A percentile compares a stretch with the other conserved stretches of the same genome.
phyloP scores from a whole-genome alignment of 257 asterid species.

The Solanum pinnatisectum region DNA sequence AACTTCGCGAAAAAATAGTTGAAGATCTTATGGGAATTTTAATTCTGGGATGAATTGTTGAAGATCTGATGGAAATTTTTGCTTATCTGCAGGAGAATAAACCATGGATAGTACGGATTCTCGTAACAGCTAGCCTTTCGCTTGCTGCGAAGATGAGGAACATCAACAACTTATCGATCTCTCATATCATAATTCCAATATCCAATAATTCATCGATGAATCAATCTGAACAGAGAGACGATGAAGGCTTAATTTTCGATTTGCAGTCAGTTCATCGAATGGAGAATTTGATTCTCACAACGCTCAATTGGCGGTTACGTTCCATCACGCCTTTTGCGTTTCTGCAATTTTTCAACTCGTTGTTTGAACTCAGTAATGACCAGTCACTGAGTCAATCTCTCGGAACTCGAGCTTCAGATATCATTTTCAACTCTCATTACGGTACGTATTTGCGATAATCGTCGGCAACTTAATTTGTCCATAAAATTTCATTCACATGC shows the following conservation, averaged over 20 bases:
- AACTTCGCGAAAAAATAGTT: background rate
- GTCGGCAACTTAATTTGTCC: too few relatives aligned
- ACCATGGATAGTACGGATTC: constrained; percentile 40
- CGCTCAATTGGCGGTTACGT: constrained; percentile 52
- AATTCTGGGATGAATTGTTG: background rate
- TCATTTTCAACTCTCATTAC: constrained; percentile 27
- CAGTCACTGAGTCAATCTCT: constrained; percentile 18
- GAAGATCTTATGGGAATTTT: background rate
- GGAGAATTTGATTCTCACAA: constrained; percentile 39
- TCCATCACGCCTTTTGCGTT: constrained; percentile 52
- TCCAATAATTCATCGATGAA: background rate
- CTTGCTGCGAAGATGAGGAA: constrained; percentile 51
- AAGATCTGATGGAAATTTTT: background rate
- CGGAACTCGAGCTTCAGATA: constrained; percentile 22
- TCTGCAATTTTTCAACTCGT: constrained; percentile 26
- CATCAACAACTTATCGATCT: constrained; percentile 12
- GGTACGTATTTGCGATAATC: constrained; percentile 12
- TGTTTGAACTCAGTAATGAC: constrained; percentile 15
- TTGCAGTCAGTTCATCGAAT: constrained; percentile 27
- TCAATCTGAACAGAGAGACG: constrained; percentile 25
- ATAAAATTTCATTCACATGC: too few relatives aligned
- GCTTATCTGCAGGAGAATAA: constrained; percentile 24
- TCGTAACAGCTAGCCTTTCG: constrained; percentile 42
- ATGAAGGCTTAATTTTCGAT: constrained; percentile 24
- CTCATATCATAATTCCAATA: background rate